These are phyloP conservation scores for Xylaria telfairii DNA, from an alignment of 495 filamentous ascomycete species.

Conservation along the genomic window DNA sequence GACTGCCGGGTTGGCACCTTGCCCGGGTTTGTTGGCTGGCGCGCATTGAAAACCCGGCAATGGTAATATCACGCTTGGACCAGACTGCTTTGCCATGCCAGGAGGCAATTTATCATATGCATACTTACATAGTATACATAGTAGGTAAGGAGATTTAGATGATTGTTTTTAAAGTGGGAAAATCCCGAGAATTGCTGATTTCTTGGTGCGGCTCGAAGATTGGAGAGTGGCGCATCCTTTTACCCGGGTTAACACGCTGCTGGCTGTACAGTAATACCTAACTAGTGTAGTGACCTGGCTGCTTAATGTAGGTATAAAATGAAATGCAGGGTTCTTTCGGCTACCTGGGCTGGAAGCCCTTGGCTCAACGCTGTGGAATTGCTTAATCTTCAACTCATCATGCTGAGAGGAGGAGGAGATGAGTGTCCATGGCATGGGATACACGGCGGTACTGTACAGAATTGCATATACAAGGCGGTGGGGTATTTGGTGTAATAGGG, in stretches of 20 bases:
- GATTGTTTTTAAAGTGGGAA: not conserved
- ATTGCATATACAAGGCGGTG: not conserved
- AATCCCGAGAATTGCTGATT: not conserved
- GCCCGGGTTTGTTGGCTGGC: not conserved
- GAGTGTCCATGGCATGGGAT: not conserved
- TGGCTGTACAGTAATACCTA: no score
- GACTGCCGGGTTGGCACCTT: constrained; percentile 2
- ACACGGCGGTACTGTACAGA: constrained; percentile 12
- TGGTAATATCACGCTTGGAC: not conserved
- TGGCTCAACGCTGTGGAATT: not conserved
- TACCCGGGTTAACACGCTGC: not conserved
- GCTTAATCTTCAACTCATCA: not conserved
- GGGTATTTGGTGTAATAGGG: not conserved
- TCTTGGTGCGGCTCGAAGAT: not conserved
- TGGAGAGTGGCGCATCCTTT: not conserved
- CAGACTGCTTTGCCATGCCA: no score
- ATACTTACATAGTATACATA: no score
- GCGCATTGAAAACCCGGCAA: not conserved
- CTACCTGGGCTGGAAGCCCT: not conserved
- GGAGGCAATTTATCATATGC: no score
- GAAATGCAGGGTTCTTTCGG: not conserved
- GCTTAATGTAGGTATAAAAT: not conserved
- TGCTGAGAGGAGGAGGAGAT: not conserved
- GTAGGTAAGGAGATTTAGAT: not conserved
- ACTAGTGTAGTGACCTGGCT: no score